Base-by-base conservation (phyloP, 768 basidiomycete genomes). In the Agaricus subrufescens region DNA sequence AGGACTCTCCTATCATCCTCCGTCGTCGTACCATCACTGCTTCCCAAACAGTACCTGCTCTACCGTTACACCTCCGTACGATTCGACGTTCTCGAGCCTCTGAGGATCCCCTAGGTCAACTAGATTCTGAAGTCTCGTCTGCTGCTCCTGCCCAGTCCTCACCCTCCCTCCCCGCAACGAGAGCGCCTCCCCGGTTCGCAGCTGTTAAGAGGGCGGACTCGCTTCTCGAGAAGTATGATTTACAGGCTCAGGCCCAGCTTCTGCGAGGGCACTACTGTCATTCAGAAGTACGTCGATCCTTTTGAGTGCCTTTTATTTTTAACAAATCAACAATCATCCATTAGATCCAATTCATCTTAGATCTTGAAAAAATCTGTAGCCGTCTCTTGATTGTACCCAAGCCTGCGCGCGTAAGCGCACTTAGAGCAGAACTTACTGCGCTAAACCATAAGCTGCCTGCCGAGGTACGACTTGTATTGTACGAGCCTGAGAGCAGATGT, bases 381-480 rank as follows among this genome's bases (percentile, higher is more conserved):
- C 82, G 91, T 49, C 79, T 99, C 38, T 73, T 99, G 48, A 86
- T 97, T 27, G 86, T 99, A 0, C 97, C 97, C 12, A 89, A 89
- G 65, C 94, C 90, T 45, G 97, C 97, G 11, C 85, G 96, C 39
- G 88, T 98, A 42, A 96, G 94, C 68, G 95, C 97, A n/a, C 74
- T 99, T 45, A 78, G 97, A 66, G 97, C 97, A 31, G 97, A 98
- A 68, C 72, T 99, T 63, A 99, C 97, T 4, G 87, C 88, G 15
- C 74, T 99, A 52, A 99, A 99, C 65, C 96, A 99, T 66, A 91
- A 89, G 67, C 81, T 99, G 30, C 97, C 97, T 12, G 92, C 97
- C 2, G 97, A 98, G 79, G 95, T 92, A 70, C 69, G 66, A 57
- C 8, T 37, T 56, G 38, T 57, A 15, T 50, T 37, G 11, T 23